A percentile compares a stretch with the other conserved stretches of the same genome.
phyloP scores from a whole-genome alignment of 805 yeast genomes.

The Schizosaccharomyces japonicus region DNA sequence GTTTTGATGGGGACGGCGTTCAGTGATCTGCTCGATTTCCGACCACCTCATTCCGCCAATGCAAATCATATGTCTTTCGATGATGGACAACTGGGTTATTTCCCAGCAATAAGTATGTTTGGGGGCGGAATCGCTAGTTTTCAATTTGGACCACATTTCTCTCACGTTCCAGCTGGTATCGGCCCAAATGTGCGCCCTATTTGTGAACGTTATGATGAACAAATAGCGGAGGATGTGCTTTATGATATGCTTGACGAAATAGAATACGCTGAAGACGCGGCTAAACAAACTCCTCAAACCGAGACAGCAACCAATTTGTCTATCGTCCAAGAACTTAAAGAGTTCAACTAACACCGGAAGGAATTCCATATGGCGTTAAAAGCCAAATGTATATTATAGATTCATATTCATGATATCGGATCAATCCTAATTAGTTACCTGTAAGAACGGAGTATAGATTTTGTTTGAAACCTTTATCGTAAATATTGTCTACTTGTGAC shows the following conservation, averaged over 20 bases:
- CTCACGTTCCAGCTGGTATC: constrained; percentile 11
- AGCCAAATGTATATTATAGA: background rate
- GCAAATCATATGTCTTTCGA: constrained; percentile 24
- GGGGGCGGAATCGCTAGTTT: constrained; percentile 53
- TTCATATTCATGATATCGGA: background rate
- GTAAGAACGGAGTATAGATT: background rate
- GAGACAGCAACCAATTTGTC: background rate
- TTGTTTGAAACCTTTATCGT: background rate
- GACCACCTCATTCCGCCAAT: constrained; percentile 45
- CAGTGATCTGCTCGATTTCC: constrained; percentile 42
- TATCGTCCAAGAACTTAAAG: background rate
- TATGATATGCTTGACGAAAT: constrained; percentile 74
- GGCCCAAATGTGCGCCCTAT: constrained; percentile 23
- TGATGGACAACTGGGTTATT: constrained; percentile 75
- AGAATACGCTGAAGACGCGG: constrained; percentile 13
- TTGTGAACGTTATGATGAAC: constrained; percentile 37
- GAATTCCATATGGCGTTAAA: background rate
- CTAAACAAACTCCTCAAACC: constrained; percentile 12
- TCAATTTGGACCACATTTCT: constrained; percentile 44
- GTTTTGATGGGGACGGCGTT: constrained; percentile 37
- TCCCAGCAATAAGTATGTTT: constrained; percentile 69
- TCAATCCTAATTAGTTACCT: background rate
- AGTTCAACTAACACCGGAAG: background rate
- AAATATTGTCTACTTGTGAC: background rate
- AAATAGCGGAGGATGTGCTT: constrained; percentile 53